Evolutionary conservation across 441 rosid species (phyloP).

Genomic region (Jatropha multifida): DNA sequence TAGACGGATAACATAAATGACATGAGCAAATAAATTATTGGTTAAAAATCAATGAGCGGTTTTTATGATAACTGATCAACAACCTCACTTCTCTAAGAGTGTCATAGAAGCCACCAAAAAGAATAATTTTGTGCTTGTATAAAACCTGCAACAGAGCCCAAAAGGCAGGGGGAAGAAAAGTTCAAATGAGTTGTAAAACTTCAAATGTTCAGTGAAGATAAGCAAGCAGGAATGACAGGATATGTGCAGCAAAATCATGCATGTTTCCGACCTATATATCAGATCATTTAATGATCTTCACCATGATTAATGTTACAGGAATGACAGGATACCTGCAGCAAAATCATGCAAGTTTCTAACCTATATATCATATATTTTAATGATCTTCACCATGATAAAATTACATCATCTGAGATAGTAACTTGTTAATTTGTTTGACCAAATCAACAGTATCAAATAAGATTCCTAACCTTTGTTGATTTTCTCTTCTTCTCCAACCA

Average conservation of each 20-base stretch:
- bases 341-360: not conserved
- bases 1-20: not conserved
- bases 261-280: not conserved
- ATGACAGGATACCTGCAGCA: not conserved
- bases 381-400: not conserved
- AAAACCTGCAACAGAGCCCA: conserved; percentile 61
- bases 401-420: not conserved
- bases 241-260: not conserved
- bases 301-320: not conserved
- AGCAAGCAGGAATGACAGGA: not conserved
- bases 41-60: conserved; percentile 9
- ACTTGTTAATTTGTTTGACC: not conserved
- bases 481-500: not conserved
- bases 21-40: conserved; percentile 7
- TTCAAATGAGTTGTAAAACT: conserved; percentile 11
- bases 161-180: conserved; percentile 11
- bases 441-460: not conserved
- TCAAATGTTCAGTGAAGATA: not conserved
- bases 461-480: not conserved
- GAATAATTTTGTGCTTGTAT: conserved; percentile 89
- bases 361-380: not conserved
- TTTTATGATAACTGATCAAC: conserved; percentile 34
- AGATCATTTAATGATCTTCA: not conserved
- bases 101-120: conserved; percentile 98
- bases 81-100: conserved; percentile 99